Base-by-base conservation (phyloP, 768 basidiomycete genomes). In the Thelephora aurantiotincta region DNA sequence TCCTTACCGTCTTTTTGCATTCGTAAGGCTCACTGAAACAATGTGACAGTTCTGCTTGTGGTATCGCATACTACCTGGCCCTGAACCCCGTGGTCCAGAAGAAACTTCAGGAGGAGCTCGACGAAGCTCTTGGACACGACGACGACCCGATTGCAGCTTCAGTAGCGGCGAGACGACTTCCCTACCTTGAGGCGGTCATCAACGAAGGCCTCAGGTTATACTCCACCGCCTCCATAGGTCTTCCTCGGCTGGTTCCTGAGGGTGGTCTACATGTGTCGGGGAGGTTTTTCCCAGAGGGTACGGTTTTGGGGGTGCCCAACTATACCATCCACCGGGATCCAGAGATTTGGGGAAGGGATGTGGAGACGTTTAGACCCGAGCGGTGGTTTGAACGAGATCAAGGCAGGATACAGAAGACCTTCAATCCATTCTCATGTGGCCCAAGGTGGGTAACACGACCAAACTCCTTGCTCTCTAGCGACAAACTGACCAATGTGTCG, bases 171-270 rank as follows among this genome's bases (percentile, higher is more conserved):
- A n/a, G n/a, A n/a, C n/a, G n/a, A n/a, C n/a, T n/a, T n/a, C n/a
- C n/a, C n/a, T 92, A 87, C 63, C 74, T 93, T 54, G 79, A 88
- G 41, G 90, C 91, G 0, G 85, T 82, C 61, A 84, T 94, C 65
- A 79, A 87, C 59, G 92, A 96, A 63, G 81, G 71, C 2, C 71
- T 96, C 26, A 80, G 92, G 2, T 59, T 90, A 6, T 89, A 93
- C 66, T 84, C 86, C 1, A 90, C 90, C 0, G 84, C 82, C 2
- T 75, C 80, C 5, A 68, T 92, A 23, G 92, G 92, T 13, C 75
- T 96, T 13, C 86, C 92, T 19, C 78, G 90, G n/a, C 52, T 84
- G 35, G 81, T 80, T 7, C 84, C 88, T 1, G 71, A 78, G 45
- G 84, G 77, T 41, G 89, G 90, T 0, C 58, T 91, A 48, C 77